Conservation (phyloP, 805 yeast species). For the Isabelozyma rhagii region DNA sequence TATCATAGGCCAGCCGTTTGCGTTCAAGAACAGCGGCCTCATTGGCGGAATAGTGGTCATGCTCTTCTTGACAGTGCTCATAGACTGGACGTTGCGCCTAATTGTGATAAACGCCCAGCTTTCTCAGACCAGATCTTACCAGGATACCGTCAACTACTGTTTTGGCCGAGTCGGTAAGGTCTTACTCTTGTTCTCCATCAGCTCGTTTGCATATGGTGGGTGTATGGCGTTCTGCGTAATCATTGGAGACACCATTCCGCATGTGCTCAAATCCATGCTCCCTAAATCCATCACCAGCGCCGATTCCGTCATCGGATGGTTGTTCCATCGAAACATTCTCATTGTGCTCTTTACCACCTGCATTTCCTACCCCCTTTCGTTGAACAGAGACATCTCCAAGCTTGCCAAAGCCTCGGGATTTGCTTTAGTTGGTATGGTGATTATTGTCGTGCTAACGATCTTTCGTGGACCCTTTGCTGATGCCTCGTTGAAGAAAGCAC, state of each 20-base stretch:
- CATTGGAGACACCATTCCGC: conserved; percentile 93
- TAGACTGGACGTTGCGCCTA: conserved; percentile 83
- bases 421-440: conserved; percentile 80
- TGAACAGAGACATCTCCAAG: conserved; percentile 76
- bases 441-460: conserved; percentile 72
- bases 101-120: conserved; percentile 81
- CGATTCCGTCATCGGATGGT: conserved; percentile 39
- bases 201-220: conserved; percentile 91
- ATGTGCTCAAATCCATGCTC: conserved; percentile 69
- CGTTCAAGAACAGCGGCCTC: conserved; percentile 77
- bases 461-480: conserved; percentile 67
- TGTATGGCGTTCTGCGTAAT: conserved; percentile 91
- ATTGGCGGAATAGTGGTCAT: conserved; percentile 67
- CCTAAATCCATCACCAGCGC: conserved; percentile 37
- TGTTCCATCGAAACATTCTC: conserved; percentile 66
- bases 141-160: conserved; percentile 77
- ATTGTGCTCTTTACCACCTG: conserved; percentile 67
- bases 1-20: conserved; percentile 90
- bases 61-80: conserved; percentile 58
- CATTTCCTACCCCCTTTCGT: conserved; percentile 79
- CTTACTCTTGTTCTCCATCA: conserved; percentile 69
- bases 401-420: conserved; percentile 84
- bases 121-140: conserved; percentile 74
- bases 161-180: conserved; percentile 73
- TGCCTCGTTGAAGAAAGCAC: conserved; percentile 43